Conservation (phyloP, 352 stramenopile species). For the Saprolegnia diclina region DNA sequence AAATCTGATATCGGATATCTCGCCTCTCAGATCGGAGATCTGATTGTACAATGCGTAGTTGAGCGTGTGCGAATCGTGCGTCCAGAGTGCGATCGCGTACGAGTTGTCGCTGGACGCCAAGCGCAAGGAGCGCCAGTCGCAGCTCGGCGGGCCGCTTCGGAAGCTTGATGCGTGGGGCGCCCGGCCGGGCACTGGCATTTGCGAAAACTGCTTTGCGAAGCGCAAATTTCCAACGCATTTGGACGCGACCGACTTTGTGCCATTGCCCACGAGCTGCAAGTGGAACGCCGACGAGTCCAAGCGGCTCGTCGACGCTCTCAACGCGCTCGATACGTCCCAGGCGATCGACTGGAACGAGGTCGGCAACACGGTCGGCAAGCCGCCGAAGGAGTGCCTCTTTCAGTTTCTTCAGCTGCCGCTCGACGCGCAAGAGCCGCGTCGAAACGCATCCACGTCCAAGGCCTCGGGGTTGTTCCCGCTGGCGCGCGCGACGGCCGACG, state of each 20-base stretch:
- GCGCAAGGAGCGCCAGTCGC: slow-evolving; percentile 33
- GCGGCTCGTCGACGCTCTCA: slow-evolving; percentile 50
- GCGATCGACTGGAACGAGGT: slow-evolving; percentile 75
- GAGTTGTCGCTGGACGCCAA: slow-evolving; percentile 57
- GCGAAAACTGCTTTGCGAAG: slow-evolving; percentile 57
- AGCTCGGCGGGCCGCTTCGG: slow-evolving; percentile 14
- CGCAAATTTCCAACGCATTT: slow-evolving; percentile 58
- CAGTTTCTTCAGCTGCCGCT: slow-evolving; percentile 73
- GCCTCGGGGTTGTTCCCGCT: background rate
- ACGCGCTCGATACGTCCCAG: slow-evolving; percentile 32
- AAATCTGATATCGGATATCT: background rate
- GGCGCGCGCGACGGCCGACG: slow-evolving; percentile 37
- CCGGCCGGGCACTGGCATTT: slow-evolving; percentile 55
- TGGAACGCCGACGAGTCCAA: slow-evolving; percentile 53
- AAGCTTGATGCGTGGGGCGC: slow-evolving; percentile 29
- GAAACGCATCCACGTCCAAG: background rate
- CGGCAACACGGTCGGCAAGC: slow-evolving; percentile 60
- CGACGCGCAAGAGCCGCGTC: slow-evolving; percentile 31
- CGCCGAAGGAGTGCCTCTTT: slow-evolving; percentile 65
- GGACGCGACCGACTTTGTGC: slow-evolving; percentile 57
- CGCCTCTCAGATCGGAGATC: too few relatives aligned
- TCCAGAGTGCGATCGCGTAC: slow-evolving; percentile 38
- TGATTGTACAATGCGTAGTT: background rate
- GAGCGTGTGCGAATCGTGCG: slow-evolving; percentile 52
- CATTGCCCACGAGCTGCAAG: slow-evolving; percentile 28